Conservation (phyloP, 768 basidiomycete species). For the Kwoniella dendrophila region DNA sequence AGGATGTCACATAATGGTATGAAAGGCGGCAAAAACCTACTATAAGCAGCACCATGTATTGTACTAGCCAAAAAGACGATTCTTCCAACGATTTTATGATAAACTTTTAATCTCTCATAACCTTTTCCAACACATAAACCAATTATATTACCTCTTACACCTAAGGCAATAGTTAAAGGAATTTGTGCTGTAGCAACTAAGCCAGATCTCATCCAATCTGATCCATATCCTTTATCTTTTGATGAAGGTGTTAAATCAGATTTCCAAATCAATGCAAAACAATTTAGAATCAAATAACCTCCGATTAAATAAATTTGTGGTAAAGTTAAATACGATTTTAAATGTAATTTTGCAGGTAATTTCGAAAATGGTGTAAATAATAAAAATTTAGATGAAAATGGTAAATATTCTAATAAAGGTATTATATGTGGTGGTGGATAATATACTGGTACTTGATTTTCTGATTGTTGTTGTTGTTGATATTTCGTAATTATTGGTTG, state of each 20-base stretch:
- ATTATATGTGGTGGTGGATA: constrained; percentile 44
- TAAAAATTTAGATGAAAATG: constrained; percentile 27
- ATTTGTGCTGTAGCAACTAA: constrained; percentile 48
- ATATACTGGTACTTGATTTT: no score
- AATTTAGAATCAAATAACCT: constrained; percentile 38
- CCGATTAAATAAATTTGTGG: constrained; percentile 33
- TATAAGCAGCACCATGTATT: constrained; percentile 41
- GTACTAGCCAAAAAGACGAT: constrained; percentile 38
- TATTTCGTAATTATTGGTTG: background rate
- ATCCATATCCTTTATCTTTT: constrained; percentile 36
- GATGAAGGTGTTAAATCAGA: constrained; percentile 33
- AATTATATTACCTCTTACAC: constrained; percentile 47
- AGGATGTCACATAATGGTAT: background rate
- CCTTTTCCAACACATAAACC: constrained; percentile 47
- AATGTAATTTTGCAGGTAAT: constrained; percentile 28
- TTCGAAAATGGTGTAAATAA: constrained; percentile 38
- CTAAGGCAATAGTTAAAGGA: constrained; percentile 48
- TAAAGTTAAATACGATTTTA: constrained; percentile 38
- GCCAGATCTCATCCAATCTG: constrained; percentile 45
- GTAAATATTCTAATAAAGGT: constrained; percentile 32
- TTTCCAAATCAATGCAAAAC: constrained; percentile 42
- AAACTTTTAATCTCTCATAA: constrained; percentile 40
- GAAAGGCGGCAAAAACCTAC: constrained; percentile 29
- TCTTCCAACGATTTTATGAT: constrained; percentile 52
- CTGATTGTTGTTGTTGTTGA: background rate